Percentiles rank a stretch among this genome's conserved stretches.
These are phyloP conservation scores for Colletotrichum chrysophilum DNA, from an alignment of 2,329 filamentous ascomycete species.

Conservation along the genomic window DNA sequence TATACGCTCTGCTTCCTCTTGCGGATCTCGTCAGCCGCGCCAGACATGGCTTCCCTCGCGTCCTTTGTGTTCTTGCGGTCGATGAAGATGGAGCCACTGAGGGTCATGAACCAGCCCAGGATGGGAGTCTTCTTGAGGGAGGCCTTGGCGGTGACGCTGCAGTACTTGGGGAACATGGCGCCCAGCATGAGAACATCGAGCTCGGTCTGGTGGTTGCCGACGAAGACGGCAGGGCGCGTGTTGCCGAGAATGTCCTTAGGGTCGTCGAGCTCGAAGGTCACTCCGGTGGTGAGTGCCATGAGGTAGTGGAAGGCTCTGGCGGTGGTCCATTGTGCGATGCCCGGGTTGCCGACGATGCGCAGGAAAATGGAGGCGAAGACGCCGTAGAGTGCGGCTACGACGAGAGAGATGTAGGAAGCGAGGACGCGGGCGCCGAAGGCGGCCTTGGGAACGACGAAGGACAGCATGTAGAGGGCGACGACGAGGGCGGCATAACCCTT, in stretches of 20 bases:
- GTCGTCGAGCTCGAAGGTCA: constrained; percentile 79
- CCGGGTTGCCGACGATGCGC: constrained; percentile 72
- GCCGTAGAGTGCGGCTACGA: constrained; percentile 72
- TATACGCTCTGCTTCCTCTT: constrained; percentile 76
- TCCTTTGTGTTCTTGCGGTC: constrained; percentile 85
- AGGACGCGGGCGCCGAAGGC: constrained; percentile 74
- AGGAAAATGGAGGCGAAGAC: constrained; percentile 76
- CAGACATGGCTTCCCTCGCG: constrained; percentile 83
- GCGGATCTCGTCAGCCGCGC: constrained; percentile 82
- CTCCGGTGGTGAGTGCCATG: constrained; percentile 77
- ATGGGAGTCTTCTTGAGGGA: constrained; percentile 73
- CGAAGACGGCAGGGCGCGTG: constrained; percentile 82
- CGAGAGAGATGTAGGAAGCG: constrained; percentile 67
- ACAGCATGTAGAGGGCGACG: constrained; percentile 66
- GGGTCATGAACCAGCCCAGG: constrained; percentile 91
- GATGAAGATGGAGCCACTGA: constrained; percentile 93
- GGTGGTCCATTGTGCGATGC: constrained; percentile 84
- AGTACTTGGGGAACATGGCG: constrained; percentile 87
- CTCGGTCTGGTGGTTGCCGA: constrained; percentile 96
- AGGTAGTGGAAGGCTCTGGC: constrained; percentile 80
- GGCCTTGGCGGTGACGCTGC: constrained; percentile 90
- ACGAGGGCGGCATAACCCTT: constrained; percentile 57
- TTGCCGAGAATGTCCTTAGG: constrained; percentile 65
- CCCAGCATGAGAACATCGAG: constrained; percentile 94
- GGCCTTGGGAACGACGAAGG: constrained; percentile 60